phyloP scores from a whole-genome alignment of 148 eudicot species.

The Heliosperma pusillum region DNA sequence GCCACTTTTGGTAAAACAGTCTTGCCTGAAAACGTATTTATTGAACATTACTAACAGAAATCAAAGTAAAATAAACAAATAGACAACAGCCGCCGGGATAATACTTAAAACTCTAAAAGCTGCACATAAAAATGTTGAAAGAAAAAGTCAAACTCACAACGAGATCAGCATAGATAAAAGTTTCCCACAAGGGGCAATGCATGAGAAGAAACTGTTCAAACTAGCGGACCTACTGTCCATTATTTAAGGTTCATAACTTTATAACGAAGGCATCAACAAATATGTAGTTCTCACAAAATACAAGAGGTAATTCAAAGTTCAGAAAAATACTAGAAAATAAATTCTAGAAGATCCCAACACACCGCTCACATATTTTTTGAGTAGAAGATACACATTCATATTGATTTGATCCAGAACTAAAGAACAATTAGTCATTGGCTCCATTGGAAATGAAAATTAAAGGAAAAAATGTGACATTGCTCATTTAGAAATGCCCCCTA shows the following conservation, averaged over 20 bases:
- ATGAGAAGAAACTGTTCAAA: neutral
- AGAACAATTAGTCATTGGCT: no score
- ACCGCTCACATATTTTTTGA: no score
- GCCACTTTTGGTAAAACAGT: conserved; percentile 71
- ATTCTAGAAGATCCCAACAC: neutral
- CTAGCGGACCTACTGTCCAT: neutral
- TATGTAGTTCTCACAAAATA: neutral
- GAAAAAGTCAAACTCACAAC: neutral
- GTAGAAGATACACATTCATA: no score
- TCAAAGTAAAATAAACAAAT: neutral
- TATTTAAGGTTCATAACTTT: neutral
- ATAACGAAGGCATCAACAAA: neutral
- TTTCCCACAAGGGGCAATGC: neutral
- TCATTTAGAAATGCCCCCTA: no score
- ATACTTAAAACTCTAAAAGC: neutral
- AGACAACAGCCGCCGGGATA: neutral
- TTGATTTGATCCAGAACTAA: no score
- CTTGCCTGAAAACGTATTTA: conserved; percentile 45
- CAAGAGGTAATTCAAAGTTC: neutral
- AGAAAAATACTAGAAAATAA: neutral
- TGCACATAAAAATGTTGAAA: neutral
- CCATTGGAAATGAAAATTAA: no score
- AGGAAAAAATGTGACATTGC: no score
- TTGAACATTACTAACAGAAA: neutral
- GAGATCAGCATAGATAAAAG: neutral